Evolutionary conservation across 2,329 filamentous ascomycete species (phyloP).

Genomic region (Phialophora tarda): DNA sequence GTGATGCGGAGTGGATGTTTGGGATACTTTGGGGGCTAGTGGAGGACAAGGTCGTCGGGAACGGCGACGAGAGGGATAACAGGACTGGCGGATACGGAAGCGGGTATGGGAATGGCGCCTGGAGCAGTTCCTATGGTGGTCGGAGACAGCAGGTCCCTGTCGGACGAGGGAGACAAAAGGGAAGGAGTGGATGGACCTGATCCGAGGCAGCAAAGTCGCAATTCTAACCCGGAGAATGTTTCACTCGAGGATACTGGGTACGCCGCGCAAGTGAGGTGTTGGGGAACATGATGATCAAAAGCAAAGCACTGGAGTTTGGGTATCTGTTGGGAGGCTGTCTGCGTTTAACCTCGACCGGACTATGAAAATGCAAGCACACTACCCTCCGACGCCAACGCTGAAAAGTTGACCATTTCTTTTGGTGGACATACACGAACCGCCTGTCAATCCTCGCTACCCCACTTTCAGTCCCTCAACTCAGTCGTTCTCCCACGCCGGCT

Average conservation of each 20-base stretch:
- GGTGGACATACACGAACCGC: background rate
- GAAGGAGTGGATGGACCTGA: constrained; percentile 28
- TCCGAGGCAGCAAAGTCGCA: background rate
- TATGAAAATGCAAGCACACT: constrained; percentile 11
- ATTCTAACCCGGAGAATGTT: background rate
- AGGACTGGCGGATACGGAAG: constrained; percentile 5
- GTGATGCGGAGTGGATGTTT: constrained; percentile 34
- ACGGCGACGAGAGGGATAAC: constrained; percentile 17
- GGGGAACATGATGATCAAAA: background rate
- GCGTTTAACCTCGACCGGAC: background rate
- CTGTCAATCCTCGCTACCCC: background rate
- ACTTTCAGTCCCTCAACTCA: constrained; percentile 17
- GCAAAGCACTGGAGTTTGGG: constrained; percentile 6
- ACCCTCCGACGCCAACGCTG: constrained; percentile 37
- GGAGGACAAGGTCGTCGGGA: constrained; percentile 24
- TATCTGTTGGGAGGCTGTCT: constrained; percentile 8
- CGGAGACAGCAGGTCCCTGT: constrained; percentile 32
- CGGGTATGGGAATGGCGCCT: constrained; percentile 7
- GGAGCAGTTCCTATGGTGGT: constrained; percentile 22
- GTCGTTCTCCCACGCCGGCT: constrained; percentile 56
- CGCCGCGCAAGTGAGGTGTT: background rate
- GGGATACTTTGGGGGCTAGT: constrained; percentile 33
- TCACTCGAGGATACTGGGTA: background rate
- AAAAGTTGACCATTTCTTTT: constrained; percentile 8
- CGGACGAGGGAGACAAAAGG: constrained; percentile 13